These are phyloP conservation scores for Bauhinia variegata DNA, from an alignment of 306 rosid genomes.

Conservation along the genomic window DNA sequence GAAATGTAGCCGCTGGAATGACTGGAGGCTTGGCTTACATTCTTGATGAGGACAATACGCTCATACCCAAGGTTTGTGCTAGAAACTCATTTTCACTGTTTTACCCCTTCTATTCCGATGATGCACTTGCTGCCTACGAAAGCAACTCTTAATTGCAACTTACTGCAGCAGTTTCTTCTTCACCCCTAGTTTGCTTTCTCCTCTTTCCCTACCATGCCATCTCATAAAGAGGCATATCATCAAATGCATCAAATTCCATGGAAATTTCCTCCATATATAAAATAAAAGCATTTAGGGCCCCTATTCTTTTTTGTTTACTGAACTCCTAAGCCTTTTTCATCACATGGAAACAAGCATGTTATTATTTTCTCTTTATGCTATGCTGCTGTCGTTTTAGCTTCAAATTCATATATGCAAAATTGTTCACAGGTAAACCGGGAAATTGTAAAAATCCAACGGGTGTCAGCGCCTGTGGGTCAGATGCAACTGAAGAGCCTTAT, in stretches of 20 bases:
- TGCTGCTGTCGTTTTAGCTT: not conserved
- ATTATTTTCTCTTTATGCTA: conserved; percentile 17
- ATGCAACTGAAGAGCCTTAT: conserved; percentile 90
- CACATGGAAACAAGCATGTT: conserved; percentile 13
- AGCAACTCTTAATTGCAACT: conserved; percentile 8
- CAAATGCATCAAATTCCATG: not conserved
- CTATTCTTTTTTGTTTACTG: not conserved
- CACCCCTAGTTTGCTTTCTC: not conserved
- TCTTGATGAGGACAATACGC: conserved; percentile 85
- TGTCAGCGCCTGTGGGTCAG: conserved; percentile 90
- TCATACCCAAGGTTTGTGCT: conserved; percentile 90
- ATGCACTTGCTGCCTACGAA: conserved; percentile 1
- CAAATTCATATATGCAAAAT: conserved; percentile 21
- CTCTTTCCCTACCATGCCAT: not conserved
- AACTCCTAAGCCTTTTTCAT: conserved; percentile 2
- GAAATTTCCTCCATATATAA: not conserved
- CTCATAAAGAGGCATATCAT: conserved; percentile 1
- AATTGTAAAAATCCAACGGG: conserved; percentile 92
- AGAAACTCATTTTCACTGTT: too few species aligned
- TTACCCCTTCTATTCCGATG: too few species aligned
- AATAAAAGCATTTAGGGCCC: too few species aligned
- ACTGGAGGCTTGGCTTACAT: conserved; percentile 97
- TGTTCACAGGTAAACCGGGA: conserved; percentile 81
- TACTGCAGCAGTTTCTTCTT: not conserved
- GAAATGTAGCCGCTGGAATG: conserved; percentile 99